Conservation (phyloP, 2,329 filamentous ascomycete species). For the Fusarium paranaense region DNA sequence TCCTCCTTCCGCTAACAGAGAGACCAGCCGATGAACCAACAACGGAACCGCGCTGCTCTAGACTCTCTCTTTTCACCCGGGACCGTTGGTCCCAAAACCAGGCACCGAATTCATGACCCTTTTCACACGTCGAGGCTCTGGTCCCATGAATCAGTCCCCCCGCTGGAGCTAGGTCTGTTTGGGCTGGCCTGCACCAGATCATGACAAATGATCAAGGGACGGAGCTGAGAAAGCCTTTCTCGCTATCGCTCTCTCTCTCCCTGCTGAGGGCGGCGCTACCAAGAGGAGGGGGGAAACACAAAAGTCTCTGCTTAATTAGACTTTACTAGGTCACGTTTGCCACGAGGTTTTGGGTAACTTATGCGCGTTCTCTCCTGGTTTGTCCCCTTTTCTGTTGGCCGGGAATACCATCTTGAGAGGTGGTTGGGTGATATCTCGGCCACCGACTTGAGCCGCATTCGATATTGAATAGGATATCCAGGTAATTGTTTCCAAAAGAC, state of each 20-base stretch:
- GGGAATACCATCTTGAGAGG: background rate
- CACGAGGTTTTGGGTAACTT: background rate
- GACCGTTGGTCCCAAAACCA: background rate
- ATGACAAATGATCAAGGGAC: background rate
- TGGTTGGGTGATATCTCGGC: background rate
- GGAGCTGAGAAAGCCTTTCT: background rate
- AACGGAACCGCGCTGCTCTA: background rate
- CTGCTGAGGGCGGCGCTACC: background rate
- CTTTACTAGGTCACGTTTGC: conserved; percentile 7
- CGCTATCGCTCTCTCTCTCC: background rate
- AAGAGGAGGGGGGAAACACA: background rate
- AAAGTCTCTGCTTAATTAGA: background rate
- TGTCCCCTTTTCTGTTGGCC: background rate
- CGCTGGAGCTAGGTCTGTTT: background rate
- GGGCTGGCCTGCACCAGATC: background rate
- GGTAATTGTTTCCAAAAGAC: background rate
- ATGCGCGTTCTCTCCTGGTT: background rate
- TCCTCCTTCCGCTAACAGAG: background rate
- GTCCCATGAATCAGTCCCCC: background rate
- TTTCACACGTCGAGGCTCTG: background rate
- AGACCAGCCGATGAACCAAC: background rate
- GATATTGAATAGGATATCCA: background rate
- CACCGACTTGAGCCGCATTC: background rate
- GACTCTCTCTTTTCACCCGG: background rate
- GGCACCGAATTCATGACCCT: background rate